Base-by-base conservation (phyloP, 2,329 filamentous ascomycete species). In the Penicillium expansum region DNA sequence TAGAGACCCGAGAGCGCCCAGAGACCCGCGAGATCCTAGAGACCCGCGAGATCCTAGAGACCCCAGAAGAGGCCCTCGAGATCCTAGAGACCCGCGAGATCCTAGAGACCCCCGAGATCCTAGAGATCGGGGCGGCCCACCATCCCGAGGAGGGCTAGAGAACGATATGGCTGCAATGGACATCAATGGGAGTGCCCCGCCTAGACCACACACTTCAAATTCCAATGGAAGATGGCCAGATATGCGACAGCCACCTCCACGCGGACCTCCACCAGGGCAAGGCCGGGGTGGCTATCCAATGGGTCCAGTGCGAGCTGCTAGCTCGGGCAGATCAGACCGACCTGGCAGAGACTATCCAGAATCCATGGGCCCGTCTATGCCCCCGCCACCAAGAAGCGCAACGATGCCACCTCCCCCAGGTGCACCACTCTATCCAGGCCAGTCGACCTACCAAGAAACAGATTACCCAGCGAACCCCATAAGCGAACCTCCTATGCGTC, bases 91-190 rank as follows among this genome's bases (percentile, higher is more conserved):
- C 35, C 51, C 41, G 1, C n/a, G 51, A 32, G 51, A 71, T 74
- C 68, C 54, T 49, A 67, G 65, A 62, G 66, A 54, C 58, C 69
- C 62, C 3, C 66, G 66, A 41, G 52, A 55, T 14, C 52, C 52
- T 4, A 54, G 52, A 58, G 66, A 59, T 62, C 69, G 61, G 60
- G 73, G 67, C 69, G 76, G 69, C 9, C 68, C 71, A 18, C 67
- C 69, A 30, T 64, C 71, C 7, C 56, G 61, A 33, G 68, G 61
- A 33, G 68, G 65, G 1, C 49, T 77, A 32, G 72, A 80, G 66
- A 69, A 72, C 58, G 62, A 70, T 54, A 71, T 75, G 73, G 68
- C 73, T 33, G 67, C 72, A 62, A 68, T 78, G 76, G 68, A 72
- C 59, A 60, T 77, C 32, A 71, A 68, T 56, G 71, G 66, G 42